Evolutionary conservation across 306 rosid species (phyloP).

Genomic region (Trifolium pratense): DNA sequence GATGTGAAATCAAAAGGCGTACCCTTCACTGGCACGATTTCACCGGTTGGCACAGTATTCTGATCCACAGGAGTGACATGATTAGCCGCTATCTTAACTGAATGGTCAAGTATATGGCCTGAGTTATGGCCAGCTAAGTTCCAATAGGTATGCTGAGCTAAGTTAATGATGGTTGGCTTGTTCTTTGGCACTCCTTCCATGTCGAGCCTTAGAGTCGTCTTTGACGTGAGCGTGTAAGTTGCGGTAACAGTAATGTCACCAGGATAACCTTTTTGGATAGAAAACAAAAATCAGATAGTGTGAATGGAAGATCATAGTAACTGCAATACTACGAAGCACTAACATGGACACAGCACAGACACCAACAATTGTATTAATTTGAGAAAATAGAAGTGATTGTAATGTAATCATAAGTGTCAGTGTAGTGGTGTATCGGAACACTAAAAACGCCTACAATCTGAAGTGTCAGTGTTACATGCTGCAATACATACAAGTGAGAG

Average conservation of each 20-base stretch:
- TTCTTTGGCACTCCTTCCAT: slow-evolving; percentile 90
- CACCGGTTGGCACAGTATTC: slow-evolving; percentile 74
- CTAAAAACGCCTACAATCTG: not conserved
- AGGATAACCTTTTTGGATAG: slow-evolving; percentile 64
- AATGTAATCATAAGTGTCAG: not conserved
- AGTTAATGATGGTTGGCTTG: slow-evolving; percentile 79
- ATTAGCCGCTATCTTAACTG: slow-evolving; percentile 72
- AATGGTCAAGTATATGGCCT: slow-evolving; percentile 74
- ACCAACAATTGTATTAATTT: not conserved
- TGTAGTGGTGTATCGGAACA: not conserved
- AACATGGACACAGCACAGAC: not conserved
- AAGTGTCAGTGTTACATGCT: not conserved
- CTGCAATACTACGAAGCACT: not conserved
- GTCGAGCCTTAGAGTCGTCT: slow-evolving; percentile 82
- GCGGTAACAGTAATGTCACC: slow-evolving; percentile 79
- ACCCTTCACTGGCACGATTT: slow-evolving; percentile 73
- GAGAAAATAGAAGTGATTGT: not conserved
- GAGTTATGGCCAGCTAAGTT: slow-evolving; percentile 88
- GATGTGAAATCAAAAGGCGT: slow-evolving; percentile 84
- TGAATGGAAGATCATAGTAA: not conserved
- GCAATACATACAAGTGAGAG: not conserved
- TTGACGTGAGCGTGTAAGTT: slow-evolving; percentile 76
- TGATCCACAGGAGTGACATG: slow-evolving; percentile 79
- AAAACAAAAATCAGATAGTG: slow-evolving; percentile 29
- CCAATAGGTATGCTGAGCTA: slow-evolving; percentile 95